Percentiles rank a stretch among this genome's conserved stretches.
These are phyloP conservation scores for Trametes gibbosa DNA, from an alignment of 768 basidiomycete species.

Conservation along the genomic window DNA sequence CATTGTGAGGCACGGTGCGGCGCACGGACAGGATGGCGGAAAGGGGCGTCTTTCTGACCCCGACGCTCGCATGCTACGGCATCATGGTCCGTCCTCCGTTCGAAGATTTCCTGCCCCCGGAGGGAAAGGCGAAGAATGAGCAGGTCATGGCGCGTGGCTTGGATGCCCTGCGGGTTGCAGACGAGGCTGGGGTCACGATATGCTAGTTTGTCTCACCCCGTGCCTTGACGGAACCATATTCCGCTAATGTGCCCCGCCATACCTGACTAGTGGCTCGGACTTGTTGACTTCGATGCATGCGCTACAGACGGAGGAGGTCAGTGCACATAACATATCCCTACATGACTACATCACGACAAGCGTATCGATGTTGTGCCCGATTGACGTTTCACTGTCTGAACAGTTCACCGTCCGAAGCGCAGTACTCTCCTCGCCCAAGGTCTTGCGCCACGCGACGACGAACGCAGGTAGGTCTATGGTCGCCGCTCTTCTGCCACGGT, in stretches of 20 bases:
- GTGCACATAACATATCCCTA: background rate
- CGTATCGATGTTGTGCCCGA: too few relatives aligned
- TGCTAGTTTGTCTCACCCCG: slow-evolving; percentile 33
- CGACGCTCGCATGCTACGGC: slow-evolving; percentile 42
- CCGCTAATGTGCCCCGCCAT: background rate
- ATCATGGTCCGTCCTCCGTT: slow-evolving; percentile 43
- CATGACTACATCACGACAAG: too few relatives aligned
- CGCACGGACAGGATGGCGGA: slow-evolving; percentile 34
- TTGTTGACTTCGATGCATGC: slow-evolving; percentile 61
- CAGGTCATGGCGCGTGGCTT: slow-evolving; percentile 42
- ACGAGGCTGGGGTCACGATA: slow-evolving; percentile 40
- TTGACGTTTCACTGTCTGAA: background rate
- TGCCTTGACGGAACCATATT: too few relatives aligned
- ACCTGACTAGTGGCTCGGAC: slow-evolving; percentile 19
- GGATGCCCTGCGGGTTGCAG: slow-evolving; percentile 39
- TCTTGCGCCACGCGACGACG: slow-evolving; percentile 42
- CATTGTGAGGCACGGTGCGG: background rate
- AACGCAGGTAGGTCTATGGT: slow-evolving; percentile 37
- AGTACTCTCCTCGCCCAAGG: slow-evolving; percentile 32
- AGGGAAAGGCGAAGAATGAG: slow-evolving; percentile 39
- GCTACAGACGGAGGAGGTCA: slow-evolving; percentile 51
- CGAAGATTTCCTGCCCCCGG: slow-evolving; percentile 38
- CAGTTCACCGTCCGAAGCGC: slow-evolving; percentile 38
- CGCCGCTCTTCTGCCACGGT: background rate
- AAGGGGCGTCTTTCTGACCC: slow-evolving; percentile 42